Percentiles rank a stretch among this genome's conserved stretches.
Conservation (phyloP, 768 basidiomycete genomes). For the Collybia sordida region DNA sequence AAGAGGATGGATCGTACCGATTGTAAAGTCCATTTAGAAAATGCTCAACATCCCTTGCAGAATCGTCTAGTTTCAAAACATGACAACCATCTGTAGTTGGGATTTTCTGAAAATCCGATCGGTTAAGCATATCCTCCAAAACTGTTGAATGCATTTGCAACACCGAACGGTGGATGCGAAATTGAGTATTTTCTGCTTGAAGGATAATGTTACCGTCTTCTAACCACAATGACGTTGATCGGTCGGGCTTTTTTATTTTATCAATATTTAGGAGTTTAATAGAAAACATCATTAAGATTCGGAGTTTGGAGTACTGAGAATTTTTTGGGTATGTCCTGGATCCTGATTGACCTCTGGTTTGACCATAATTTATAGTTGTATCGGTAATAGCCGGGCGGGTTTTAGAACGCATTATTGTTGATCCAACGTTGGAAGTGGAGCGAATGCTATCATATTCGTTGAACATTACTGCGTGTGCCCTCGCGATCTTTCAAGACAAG, state of each 20-base stretch:
- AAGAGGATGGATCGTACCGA: background rate
- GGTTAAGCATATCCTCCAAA: background rate
- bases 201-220: slow-evolving; percentile 18
- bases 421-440: too few species aligned
- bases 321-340: too few species aligned
- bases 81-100: slow-evolving; percentile 2
- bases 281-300: too few species aligned
- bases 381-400: too few species aligned
- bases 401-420: too few species aligned
- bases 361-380: too few species aligned
- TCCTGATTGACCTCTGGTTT: too few species aligned
- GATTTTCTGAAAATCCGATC: background rate
- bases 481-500: too few species aligned
- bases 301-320: too few species aligned
- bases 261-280: too few species aligned
- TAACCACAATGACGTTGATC: slow-evolving; percentile 10
- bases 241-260: background rate
- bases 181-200: slow-evolving; percentile 10
- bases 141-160: slow-evolving; percentile 4
- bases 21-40: slow-evolving; percentile 4
- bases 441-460: too few species aligned
- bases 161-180: slow-evolving; percentile 13
- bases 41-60: background rate
- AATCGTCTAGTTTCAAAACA: background rate
- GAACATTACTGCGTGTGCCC: too few species aligned